These are phyloP conservation scores for Cutaneotrichosporon mucoides DNA, from an alignment of 1,284 basidiomycete species.

Conservation along the genomic window DNA sequence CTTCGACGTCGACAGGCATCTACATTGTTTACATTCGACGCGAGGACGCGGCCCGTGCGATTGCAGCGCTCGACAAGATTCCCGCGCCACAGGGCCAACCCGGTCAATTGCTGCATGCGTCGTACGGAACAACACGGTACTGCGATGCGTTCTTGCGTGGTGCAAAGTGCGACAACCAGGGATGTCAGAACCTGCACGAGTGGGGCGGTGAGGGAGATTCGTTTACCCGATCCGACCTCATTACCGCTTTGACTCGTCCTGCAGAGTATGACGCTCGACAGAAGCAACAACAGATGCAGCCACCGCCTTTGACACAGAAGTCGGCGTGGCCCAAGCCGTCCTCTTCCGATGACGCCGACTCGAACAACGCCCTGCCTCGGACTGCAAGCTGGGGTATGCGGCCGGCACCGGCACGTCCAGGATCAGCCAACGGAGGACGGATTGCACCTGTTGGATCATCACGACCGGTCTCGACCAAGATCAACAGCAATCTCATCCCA, in stretches of 20 bases:
- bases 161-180: conserved; percentile 65
- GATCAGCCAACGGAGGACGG: conserved; percentile 10
- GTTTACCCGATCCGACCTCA: conserved; percentile 87
- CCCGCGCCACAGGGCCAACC: conserved; percentile 70
- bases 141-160: conserved; percentile 94
- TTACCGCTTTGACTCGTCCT: conserved; percentile 60
- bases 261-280: conserved; percentile 46
- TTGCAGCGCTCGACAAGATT: conserved; percentile 87
- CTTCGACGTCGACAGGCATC: conserved; percentile 66
- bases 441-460: conserved; percentile 24
- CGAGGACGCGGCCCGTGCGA: conserved; percentile 91
- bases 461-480: conserved; percentile 28
- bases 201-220: conserved; percentile 98
- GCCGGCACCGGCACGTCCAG: conserved; percentile 10
- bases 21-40: conserved; percentile 95
- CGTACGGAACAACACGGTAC: conserved; percentile 96
- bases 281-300: conserved; percentile 33
- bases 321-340: conserved; percentile 39
- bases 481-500: conserved; percentile 35
- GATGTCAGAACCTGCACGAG: conserved; percentile 91
- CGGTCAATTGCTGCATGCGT: conserved; percentile 79
- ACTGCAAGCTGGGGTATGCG: conserved; percentile 70
- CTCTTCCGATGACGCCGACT: conserved; percentile 31
- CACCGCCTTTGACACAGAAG: conserved; percentile 30
- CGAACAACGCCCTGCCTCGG: conserved; percentile 63